A percentile compares a stretch with the other conserved stretches of the same genome.
Evolutionary conservation across 768 basidiomycete species (phyloP).

Genomic region (Leucocoprinus birnbaumii): DNA sequence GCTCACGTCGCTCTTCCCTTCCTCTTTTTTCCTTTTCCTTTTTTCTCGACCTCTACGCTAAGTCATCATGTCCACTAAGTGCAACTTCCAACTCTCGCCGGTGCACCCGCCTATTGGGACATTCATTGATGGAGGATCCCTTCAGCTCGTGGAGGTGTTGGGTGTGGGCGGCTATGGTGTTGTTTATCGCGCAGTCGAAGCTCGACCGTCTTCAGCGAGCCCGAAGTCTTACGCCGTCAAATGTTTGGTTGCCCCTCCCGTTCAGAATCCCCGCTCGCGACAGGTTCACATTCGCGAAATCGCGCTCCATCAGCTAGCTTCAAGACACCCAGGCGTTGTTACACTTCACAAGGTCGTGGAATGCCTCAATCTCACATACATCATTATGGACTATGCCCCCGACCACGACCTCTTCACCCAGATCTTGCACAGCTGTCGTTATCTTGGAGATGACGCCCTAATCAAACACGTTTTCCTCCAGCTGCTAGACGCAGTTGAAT

Average conservation of each 20-base stretch:
- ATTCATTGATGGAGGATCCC: constrained; percentile 80
- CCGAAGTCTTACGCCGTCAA: constrained; percentile 85
- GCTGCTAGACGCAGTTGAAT: constrained; percentile 91
- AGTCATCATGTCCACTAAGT: constrained; percentile 34
- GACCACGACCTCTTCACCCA: constrained; percentile 97
- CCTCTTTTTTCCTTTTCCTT: constrained; percentile 18
- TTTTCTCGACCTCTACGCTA: constrained; percentile 15
- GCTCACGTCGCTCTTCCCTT: constrained; percentile 28
- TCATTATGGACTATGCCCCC: constrained; percentile 92
- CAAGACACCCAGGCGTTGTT: constrained; percentile 82
- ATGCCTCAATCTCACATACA: constrained; percentile 79
- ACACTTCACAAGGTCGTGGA: constrained; percentile 91
- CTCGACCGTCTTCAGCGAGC: constrained; percentile 36
- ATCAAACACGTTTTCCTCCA: constrained; percentile 95
- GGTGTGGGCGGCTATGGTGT: constrained; percentile 96
- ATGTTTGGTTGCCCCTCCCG: constrained; percentile 67
- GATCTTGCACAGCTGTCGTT: constrained; percentile 79
- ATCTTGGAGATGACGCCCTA: constrained; percentile 83
- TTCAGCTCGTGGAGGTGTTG: constrained; percentile 87
- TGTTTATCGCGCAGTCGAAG: constrained; percentile 87
- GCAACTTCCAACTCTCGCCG: constrained; percentile 37
- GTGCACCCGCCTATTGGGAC: constrained; percentile 67
- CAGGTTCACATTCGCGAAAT: constrained; percentile 92
- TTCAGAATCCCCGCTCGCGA: constrained; percentile 57
- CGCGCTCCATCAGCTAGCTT: constrained; percentile 76